A percentile compares a stretch with the other conserved stretches of the same genome.
Conservation (phyloP, 495 filamentous ascomycete species). For the Parathielavia hyrcaniae region DNA sequence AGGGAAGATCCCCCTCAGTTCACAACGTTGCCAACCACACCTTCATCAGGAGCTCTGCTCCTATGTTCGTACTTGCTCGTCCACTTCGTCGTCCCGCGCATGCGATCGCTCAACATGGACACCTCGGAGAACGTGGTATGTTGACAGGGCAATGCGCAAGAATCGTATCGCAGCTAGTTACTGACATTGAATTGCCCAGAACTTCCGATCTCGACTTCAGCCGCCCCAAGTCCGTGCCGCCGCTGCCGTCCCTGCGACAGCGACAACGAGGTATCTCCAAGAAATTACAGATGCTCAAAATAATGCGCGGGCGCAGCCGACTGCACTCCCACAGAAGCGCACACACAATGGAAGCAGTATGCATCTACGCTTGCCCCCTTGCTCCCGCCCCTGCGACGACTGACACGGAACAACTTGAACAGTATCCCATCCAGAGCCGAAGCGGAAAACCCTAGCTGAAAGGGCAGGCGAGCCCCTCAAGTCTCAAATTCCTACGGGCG, state of each 20-base stretch:
- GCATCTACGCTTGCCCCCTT: conserved; percentile 2
- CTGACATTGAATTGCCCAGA: conserved; percentile 10
- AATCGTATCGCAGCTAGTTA: neutral
- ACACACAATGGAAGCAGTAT: conserved; percentile 32
- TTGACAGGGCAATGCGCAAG: neutral
- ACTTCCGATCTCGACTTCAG: conserved; percentile 20
- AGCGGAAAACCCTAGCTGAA: conserved; percentile 54
- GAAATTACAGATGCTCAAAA: conserved; percentile 54
- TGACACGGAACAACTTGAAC: conserved; percentile 18
- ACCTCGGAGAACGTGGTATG: conserved; percentile 38
- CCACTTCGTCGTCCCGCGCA: conserved; percentile 28
- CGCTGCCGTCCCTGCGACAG: conserved; percentile 6
- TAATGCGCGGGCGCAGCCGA: conserved; percentile 58
- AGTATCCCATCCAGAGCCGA: conserved; percentile 47
- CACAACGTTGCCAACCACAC: conserved; percentile 27
- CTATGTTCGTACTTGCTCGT: conserved; percentile 30
- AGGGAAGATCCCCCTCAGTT: conserved; percentile 19
- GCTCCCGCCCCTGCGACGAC: neutral
- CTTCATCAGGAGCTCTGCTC: conserved; percentile 30
- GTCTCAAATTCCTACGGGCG: conserved; percentile 19
- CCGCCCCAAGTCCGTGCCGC: conserved; percentile 16
- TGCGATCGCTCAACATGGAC: conserved; percentile 38
- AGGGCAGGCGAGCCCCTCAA: conserved; percentile 48
- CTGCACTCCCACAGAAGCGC: conserved; percentile 47
- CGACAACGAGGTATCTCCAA: conserved; percentile 25